Conservation (phyloP, 192 early-diverging fungal genomes). For the Oehlia diaphana region DNA sequence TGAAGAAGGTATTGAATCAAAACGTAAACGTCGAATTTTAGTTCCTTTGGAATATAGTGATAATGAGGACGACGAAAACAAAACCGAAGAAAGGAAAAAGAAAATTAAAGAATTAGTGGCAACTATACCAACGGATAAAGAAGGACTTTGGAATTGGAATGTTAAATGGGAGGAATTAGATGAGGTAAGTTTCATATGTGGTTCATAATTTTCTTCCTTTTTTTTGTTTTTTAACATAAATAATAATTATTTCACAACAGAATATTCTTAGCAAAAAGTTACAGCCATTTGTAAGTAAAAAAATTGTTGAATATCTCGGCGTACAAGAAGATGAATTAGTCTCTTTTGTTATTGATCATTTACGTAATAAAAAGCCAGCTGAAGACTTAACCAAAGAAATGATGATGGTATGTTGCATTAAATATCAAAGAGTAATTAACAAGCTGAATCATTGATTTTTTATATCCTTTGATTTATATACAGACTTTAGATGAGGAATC, state of each 20-base stretch:
- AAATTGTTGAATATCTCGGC: slow-evolving; percentile 79
- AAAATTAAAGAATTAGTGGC: slow-evolving; percentile 67
- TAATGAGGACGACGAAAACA: slow-evolving; percentile 54
- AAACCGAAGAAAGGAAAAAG: slow-evolving; percentile 64
- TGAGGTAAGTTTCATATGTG: slow-evolving; percentile 50
- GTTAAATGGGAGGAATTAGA: slow-evolving; percentile 79
- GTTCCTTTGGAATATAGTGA: slow-evolving; percentile 56
- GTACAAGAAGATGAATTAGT: slow-evolving; percentile 77
- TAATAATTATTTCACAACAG: slow-evolving; percentile 21
- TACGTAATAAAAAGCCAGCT: slow-evolving; percentile 65
- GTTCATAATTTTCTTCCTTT: not conserved
- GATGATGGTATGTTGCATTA: slow-evolving; percentile 54
- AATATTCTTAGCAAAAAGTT: slow-evolving; percentile 65
- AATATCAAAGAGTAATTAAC: not conserved
- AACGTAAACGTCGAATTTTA: slow-evolving; percentile 45
- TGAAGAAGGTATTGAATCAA: slow-evolving; percentile 54
- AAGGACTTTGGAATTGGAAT: slow-evolving; percentile 69
- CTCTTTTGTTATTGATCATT: slow-evolving; percentile 74
- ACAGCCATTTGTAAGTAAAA: slow-evolving; percentile 73
- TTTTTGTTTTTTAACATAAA: slow-evolving; percentile 13
- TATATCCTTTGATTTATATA: not conserved
- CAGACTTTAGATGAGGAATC: slow-evolving; percentile 89
- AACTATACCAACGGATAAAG: slow-evolving; percentile 67
- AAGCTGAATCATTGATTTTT: not conserved
- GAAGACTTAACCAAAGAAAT: slow-evolving; percentile 76